Percentiles rank a stretch among this genome's conserved stretches.
Conservation (phyloP, 108 stramenopile species). For the Chaetoceros muelleri region DNA sequence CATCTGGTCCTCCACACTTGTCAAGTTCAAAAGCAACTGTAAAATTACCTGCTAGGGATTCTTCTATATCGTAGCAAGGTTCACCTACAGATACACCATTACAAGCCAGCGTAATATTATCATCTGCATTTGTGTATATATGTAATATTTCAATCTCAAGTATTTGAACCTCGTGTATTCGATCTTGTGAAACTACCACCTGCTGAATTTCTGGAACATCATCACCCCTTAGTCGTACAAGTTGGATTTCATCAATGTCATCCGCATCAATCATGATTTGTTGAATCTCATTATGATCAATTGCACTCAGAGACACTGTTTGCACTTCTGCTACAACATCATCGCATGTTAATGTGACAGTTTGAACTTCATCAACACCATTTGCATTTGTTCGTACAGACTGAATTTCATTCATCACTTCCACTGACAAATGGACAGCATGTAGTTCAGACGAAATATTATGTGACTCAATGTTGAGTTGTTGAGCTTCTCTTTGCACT, state of each 20-base stretch:
- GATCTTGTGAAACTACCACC: conserved; percentile 38
- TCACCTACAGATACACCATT: conserved; percentile 28
- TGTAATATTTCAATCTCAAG: conserved; percentile 38
- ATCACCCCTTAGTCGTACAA: conserved; percentile 27
- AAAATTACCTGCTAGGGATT: conserved; percentile 33
- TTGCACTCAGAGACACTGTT: conserved; percentile 58
- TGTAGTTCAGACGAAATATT: conserved; percentile 41
- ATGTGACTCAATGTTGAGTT: conserved; percentile 17
- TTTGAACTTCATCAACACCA: conserved; percentile 78
- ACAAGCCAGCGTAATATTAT: conserved; percentile 25
- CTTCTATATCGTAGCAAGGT: conserved; percentile 38
- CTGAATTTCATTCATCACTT: conserved; percentile 76
- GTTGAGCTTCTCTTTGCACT: conserved; percentile 38
- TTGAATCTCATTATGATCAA: conserved; percentile 73
- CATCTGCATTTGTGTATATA: conserved; percentile 32
- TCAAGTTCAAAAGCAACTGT: conserved; percentile 60
- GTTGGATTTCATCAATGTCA: conserved; percentile 70
- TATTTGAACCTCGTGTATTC: conserved; percentile 56
- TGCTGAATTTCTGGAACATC: conserved; percentile 56
- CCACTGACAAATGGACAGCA: conserved; percentile 44
- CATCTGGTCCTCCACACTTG: conserved; percentile 15
- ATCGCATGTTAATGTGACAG: conserved; percentile 64
- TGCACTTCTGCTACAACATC: conserved; percentile 75
- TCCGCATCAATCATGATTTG: conserved; percentile 39
- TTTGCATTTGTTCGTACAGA: conserved; percentile 45